Evolutionary conservation across 257 asterid genomes (phyloP).

Genomic region (Solanum habrochaites): DNA sequence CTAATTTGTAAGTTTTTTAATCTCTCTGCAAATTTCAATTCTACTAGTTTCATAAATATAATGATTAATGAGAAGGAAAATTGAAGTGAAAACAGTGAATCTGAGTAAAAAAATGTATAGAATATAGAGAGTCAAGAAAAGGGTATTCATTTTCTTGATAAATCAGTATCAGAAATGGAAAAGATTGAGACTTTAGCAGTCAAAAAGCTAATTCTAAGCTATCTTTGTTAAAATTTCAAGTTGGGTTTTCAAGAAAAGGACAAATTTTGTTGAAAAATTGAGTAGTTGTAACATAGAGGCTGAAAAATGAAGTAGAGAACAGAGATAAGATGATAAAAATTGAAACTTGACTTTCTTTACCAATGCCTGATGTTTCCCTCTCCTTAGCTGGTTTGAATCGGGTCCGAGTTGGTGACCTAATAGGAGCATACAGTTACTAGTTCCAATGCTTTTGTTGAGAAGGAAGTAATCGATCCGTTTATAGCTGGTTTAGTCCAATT

Average conservation of each 20-base stretch:
- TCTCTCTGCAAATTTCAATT: neutral
- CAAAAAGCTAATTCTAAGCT: neutral
- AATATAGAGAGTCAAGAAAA: neutral
- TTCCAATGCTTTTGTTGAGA: no score
- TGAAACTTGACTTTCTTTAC: neutral
- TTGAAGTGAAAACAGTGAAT: neutral
- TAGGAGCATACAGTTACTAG: slow-evolving; percentile 47
- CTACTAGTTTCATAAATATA: no score
- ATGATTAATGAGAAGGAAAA: neutral
- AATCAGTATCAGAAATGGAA: neutral
- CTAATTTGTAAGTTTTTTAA: neutral
- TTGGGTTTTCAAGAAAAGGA: neutral
- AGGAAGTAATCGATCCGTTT: no score
- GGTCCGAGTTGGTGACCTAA: slow-evolving; percentile 7
- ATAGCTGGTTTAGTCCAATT: slow-evolving; percentile 56
- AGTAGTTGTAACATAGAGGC: slow-evolving; percentile 42
- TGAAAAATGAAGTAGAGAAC: neutral
- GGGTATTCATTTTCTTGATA: neutral
- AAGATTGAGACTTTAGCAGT: neutral
- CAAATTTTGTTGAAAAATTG: slow-evolving; percentile 9
- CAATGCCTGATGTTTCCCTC: neutral
- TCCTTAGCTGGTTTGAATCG: neutral
- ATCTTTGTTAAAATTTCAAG: neutral
- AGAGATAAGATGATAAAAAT: slow-evolving; percentile 43
- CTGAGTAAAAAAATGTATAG: neutral